A percentile compares a stretch with the other conserved stretches of the same genome.
phyloP scores from a whole-genome alignment of 306 rosid genomes.

The Fragaria vesca region DNA sequence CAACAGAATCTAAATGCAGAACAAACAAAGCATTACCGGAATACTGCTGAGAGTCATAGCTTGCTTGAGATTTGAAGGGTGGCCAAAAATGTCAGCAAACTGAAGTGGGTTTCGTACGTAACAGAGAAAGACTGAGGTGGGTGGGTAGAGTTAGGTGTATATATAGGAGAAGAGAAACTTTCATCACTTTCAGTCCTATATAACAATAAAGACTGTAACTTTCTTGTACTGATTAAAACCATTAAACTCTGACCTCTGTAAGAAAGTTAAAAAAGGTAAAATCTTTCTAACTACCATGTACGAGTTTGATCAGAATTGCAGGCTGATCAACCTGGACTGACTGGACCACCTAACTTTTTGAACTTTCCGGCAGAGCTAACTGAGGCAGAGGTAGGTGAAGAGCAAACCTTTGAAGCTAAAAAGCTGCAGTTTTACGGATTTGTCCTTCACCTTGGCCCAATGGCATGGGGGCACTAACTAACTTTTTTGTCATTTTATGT shows the following conservation, averaged over 20 bases:
- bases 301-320: background rate
- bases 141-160: conserved; percentile 19
- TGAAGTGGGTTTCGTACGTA: background rate
- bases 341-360: background rate
- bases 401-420: background rate
- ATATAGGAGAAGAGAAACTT: background rate
- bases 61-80: background rate
- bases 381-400: background rate
- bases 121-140: conserved; percentile 10
- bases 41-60: conserved; percentile 31
- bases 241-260: background rate
- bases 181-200: background rate
- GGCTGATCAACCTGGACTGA: background rate
- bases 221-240: background rate
- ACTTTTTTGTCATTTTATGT: background rate
- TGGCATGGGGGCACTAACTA: background rate
- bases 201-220: conserved; percentile 5
- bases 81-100: background rate
- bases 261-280: background rate
- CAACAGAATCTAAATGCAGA: background rate
- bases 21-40: conserved; percentile 21
- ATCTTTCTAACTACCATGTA: background rate
- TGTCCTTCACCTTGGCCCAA: background rate
- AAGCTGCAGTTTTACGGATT: background rate
- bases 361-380: background rate